A percentile compares a stretch with the other conserved stretches of the same genome.
Conservation (phyloP, 495 filamentous ascomycete species). For the Hypoxylon fragiforme region DNA sequence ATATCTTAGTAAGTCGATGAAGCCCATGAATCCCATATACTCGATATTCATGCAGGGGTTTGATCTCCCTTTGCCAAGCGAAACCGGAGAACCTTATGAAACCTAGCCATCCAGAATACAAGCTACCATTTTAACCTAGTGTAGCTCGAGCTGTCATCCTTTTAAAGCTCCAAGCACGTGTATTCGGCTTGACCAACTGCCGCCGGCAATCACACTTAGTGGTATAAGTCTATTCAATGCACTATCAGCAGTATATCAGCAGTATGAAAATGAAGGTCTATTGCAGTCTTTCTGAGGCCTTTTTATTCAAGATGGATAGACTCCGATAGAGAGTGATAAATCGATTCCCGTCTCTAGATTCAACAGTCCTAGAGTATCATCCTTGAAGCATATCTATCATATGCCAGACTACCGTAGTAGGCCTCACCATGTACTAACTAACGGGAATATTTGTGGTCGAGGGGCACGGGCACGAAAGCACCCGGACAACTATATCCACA, state of each 20-base stretch:
- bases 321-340: too few species aligned
- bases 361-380: too few species aligned
- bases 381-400: too few species aligned
- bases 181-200: conserved; percentile 13
- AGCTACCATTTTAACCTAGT: conserved; percentile 1
- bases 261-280: too few species aligned
- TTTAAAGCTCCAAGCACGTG: conserved; percentile 11
- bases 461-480: conserved; percentile 3
- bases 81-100: conserved; percentile 30
- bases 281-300: too few species aligned
- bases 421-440: not conserved
- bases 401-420: too few species aligned
- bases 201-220: conserved; percentile 17
- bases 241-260: too few species aligned
- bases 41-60: conserved; percentile 11
- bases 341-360: too few species aligned
- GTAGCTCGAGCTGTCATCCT: not conserved
- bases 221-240: too few species aligned
- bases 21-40: not conserved
- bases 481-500: not conserved
- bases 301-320: too few species aligned
- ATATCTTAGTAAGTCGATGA: not conserved
- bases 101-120: conserved; percentile 11
- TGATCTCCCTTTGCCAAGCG: conserved; percentile 24
- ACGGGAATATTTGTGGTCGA: not conserved